Evolutionary conservation across 495 filamentous ascomycete genomes (phyloP).

Genomic region (Penicillium pulvis): DNA sequence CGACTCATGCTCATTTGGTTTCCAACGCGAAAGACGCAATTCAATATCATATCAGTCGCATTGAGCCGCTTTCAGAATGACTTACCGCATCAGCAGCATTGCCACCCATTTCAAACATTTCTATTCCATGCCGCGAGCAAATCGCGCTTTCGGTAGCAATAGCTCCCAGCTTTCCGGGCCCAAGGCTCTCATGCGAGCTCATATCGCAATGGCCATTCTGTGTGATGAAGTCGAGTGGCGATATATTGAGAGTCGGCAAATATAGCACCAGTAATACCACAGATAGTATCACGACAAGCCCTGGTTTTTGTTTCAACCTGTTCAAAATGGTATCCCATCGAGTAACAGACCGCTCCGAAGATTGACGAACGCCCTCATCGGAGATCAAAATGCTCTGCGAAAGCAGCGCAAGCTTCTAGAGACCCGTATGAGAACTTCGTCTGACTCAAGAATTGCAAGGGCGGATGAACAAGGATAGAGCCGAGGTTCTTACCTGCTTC

Average conservation of each 20-base stretch:
- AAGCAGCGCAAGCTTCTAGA: constrained; percentile 7
- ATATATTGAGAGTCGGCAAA: constrained; percentile 26
- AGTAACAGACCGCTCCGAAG: not conserved
- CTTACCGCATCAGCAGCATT: constrained; percentile 74
- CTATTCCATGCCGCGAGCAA: constrained; percentile 75
- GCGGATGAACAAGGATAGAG: constrained; percentile 5
- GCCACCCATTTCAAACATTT: constrained; percentile 67
- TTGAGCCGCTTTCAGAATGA: not conserved
- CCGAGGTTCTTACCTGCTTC: constrained; percentile 33
- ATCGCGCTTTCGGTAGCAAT: constrained; percentile 77
- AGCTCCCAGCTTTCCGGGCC: constrained; percentile 59
- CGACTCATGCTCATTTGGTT: not conserved
- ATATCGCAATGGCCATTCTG: not conserved
- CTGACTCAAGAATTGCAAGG: not conserved
- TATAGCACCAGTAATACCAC: constrained; percentile 27
- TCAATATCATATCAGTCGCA: too few species aligned
- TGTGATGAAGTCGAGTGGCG: constrained; percentile 24
- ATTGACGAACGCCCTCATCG: constrained; percentile 3
- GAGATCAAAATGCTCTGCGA: not conserved
- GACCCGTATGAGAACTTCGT: not conserved
- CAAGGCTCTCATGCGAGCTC: constrained; percentile 11
- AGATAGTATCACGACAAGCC: constrained; percentile 22
- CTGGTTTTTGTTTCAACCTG: constrained; percentile 23
- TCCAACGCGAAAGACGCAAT: too few species aligned
- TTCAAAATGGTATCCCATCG: not conserved